Conservation (phyloP, 345 rosid genomes). For the Hibiscus tridactylites region DNA sequence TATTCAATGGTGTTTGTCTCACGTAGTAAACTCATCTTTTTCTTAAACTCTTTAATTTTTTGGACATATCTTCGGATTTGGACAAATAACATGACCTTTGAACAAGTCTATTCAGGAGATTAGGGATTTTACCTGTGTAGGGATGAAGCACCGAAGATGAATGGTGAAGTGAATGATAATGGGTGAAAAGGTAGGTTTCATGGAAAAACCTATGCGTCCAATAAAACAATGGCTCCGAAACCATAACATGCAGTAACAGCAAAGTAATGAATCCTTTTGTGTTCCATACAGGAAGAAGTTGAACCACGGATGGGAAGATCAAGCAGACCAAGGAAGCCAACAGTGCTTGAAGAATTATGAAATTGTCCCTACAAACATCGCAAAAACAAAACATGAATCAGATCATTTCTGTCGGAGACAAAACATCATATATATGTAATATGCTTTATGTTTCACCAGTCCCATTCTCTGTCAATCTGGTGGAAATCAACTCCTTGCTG, state of each 20-base stretch:
- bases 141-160: conserved; percentile 67
- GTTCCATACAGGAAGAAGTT: conserved; percentile 60
- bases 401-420: neutral
- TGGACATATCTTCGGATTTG: too few species aligned
- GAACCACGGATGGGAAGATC: conserved; percentile 39
- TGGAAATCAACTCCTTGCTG: conserved; percentile 71
- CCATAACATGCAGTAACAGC: conserved; percentile 55
- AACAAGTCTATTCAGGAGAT: neutral
- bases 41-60: too few species aligned
- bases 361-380: conserved; percentile 66
- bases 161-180: conserved; percentile 81
- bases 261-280: conserved; percentile 50
- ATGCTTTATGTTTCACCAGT: conserved; percentile 44
- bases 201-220: conserved; percentile 58
- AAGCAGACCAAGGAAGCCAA: conserved; percentile 46
- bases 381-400: neutral
- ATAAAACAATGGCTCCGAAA: conserved; percentile 87
- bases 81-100: too few species aligned
- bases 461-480: conserved; percentile 92
- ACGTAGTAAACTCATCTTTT: too few species aligned
- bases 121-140: conserved; percentile 43
- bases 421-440: neutral
- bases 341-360: conserved; percentile 70
- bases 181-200: conserved; percentile 39
- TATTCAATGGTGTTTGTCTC: too few species aligned